Conservation (phyloP, 768 basidiomycete species). For the Rubroboletus satanas region DNA sequence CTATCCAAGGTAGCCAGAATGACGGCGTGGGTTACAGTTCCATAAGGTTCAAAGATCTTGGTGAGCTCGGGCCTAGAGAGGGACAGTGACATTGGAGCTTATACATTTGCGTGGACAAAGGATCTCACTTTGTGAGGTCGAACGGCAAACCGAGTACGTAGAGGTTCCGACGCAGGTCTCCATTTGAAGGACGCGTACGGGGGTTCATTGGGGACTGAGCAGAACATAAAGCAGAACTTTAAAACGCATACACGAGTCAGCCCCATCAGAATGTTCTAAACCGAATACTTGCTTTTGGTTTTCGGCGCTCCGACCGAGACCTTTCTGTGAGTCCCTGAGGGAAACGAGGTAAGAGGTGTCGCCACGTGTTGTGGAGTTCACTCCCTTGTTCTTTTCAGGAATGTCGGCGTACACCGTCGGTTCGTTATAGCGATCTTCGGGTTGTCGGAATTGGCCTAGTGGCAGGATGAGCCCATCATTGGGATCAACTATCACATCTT, state of each 20-base stretch:
- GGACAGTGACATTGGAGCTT: not conserved
- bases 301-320: constrained; percentile 51
- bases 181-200: constrained; percentile 22
- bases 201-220: not conserved
- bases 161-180: constrained; percentile 64
- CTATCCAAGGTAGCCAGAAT: constrained; percentile 83
- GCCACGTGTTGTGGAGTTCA: not conserved
- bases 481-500: not conserved
- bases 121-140: constrained; percentile 66
- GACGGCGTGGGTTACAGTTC: constrained; percentile 70
- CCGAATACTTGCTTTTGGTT: constrained; percentile 47
- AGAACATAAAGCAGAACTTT: constrained; percentile 38
- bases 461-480: not conserved
- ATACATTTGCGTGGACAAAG: not conserved
- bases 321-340: constrained; percentile 9
- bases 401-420: not conserved
- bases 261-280: not conserved
- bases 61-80: constrained; percentile 49
- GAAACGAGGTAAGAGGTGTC: constrained; percentile 7
- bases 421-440: constrained; percentile 5
- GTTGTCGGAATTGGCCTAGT: constrained; percentile 13
- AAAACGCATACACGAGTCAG: constrained; percentile 20
- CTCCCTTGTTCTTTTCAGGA: constrained; percentile 12
- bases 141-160: constrained; percentile 84
- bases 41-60: constrained; percentile 58